Base-by-base conservation (phyloP, 169 alveolate genomes). In the Cryptosporidium bovis region DNA sequence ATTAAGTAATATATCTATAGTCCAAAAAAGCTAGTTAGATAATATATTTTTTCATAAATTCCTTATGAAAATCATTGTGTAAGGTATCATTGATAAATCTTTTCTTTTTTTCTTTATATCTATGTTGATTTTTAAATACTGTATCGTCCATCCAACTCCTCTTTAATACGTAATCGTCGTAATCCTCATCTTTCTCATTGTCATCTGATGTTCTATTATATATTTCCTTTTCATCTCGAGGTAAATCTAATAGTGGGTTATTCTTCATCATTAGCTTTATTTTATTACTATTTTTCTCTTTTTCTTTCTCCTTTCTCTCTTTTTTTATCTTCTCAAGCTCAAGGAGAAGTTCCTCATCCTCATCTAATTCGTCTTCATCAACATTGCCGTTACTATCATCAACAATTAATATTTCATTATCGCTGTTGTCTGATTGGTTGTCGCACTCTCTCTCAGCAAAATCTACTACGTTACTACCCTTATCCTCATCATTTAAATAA, bases 71-170 rank as follows among this genome's bases (percentile, higher is more conserved):
- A 29, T 77, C 87, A 10, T 71, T 77, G 27, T 62, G 69, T n/a
- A 77, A 29, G 3, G 51, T 77, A 1, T 77, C 87, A 77, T 77
- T 77, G 0, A 77, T 77, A 46, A 77, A 77, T 34, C 87, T 58
- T 29, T 77, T 77, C 31, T 77, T 77, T 44, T 44, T 77, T n/a
- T 77, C 55, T 62, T 27, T 33, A 33, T 15, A 15, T 33, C 18
- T 62, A 15, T 13, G 18, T 44, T 77, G 71, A 62, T 77, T 77
- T 31, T 71, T 77, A 31, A 77, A 77, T 56, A 77, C 87, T 56
- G 71, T 62, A 27, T 77, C 87, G 24, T 77, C 87, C 44, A 71
- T 77, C 87, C 87, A 77, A 29, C 87, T 77, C 36, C 48, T 77
- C 51, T 62, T 77, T 46, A 77, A 27, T 24, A 62, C 40, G 40